Conservation (phyloP, 2,329 filamentous ascomycete genomes). For the Cercospora berteroae region DNA sequence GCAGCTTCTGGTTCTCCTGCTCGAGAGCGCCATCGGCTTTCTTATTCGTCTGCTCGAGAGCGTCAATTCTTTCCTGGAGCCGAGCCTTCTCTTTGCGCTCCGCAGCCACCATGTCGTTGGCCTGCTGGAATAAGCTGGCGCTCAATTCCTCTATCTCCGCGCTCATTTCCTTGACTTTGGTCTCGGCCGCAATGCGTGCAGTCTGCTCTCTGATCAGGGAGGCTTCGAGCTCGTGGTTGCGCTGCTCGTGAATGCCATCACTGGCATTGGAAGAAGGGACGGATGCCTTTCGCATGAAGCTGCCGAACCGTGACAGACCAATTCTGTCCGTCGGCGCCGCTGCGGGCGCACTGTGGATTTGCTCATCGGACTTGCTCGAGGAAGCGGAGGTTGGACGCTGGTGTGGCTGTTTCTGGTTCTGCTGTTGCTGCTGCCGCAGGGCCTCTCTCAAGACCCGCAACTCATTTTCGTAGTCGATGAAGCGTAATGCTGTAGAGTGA, state of each 20-base stretch:
- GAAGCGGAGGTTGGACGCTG: conserved; percentile 22
- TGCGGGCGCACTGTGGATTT: conserved; percentile 7
- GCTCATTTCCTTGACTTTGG: conserved; percentile 63
- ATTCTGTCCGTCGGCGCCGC: conserved; percentile 27
- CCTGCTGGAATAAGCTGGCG: conserved; percentile 73
- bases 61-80: conserved; percentile 67
- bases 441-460: conserved; percentile 58
- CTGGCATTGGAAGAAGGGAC: conserved; percentile 36
- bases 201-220: conserved; percentile 65
- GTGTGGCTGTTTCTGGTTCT: conserved; percentile 28
- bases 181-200: conserved; percentile 67
- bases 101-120: conserved; percentile 81
- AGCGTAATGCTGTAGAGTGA: conserved; percentile 41
- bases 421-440: conserved; percentile 26
- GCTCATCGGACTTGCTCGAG: conserved; percentile 21
- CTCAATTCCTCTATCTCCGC: conserved; percentile 76
- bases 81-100: conserved; percentile 69
- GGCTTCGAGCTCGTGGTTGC: conserved; percentile 54
- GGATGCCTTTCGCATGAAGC: conserved; percentile 41
- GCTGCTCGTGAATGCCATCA: conserved; percentile 30
- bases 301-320: conserved; percentile 45
- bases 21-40: conserved; percentile 62
- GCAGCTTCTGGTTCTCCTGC: conserved; percentile 62
- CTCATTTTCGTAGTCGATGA: conserved; percentile 79
- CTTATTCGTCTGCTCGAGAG: conserved; percentile 59